Percentiles rank a stretch among this genome's conserved stretches.
Conservation (phyloP, 179 eudicot genomes). For the Corrigiola litoralis region DNA sequence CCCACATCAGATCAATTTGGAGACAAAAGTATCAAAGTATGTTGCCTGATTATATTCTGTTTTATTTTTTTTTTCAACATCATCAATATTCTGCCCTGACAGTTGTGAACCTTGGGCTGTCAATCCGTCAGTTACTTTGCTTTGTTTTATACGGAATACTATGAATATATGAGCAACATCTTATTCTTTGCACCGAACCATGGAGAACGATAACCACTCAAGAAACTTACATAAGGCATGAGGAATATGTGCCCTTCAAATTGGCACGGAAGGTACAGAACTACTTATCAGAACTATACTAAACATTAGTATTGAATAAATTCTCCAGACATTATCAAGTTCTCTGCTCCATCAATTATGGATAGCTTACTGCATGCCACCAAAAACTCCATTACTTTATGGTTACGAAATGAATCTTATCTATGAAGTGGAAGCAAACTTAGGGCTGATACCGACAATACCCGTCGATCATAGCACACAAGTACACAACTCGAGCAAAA, state of each 20-base stretch:
- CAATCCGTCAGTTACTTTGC: too few relatives aligned
- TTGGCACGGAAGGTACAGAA: neutral
- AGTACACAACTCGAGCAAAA: too few relatives aligned
- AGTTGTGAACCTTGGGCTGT: too few relatives aligned
- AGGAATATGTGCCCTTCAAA: constrained; percentile 14
- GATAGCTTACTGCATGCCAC: neutral
- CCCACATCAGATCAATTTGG: too few relatives aligned
- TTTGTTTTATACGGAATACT: too few relatives aligned
- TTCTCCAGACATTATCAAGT: neutral
- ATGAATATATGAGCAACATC: neutral
- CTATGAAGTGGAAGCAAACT: too few relatives aligned
- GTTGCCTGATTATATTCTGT: too few relatives aligned
- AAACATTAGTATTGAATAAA: neutral
- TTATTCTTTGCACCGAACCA: neutral
- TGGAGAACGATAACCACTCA: neutral
- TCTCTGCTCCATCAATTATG: neutral
- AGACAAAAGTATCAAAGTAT: too few relatives aligned
- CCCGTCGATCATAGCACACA: too few relatives aligned
- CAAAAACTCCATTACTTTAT: neutral
- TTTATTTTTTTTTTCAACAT: too few relatives aligned
- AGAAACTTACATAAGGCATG: neutral
- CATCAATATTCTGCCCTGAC: too few relatives aligned
- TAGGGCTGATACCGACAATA: too few relatives aligned
- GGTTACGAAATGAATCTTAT: constrained; percentile 9
- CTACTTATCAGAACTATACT: neutral